These are phyloP conservation scores for Aspergillus oerlinghausenensis DNA, from an alignment of 2,329 filamentous ascomycete species.

Conservation along the genomic window DNA sequence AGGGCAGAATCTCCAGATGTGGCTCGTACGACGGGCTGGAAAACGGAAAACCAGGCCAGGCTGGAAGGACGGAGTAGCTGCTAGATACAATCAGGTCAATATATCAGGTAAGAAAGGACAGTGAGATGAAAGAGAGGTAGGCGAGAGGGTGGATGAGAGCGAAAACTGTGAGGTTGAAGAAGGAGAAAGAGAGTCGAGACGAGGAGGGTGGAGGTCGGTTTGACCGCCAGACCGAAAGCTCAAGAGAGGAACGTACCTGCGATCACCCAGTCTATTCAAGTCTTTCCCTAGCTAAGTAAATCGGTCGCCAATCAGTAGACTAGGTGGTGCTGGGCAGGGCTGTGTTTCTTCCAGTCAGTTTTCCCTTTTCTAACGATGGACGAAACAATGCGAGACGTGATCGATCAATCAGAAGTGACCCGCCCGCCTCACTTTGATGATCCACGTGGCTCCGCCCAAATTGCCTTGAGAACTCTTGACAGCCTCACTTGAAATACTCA, in stretches of 20 bases:
- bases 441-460: conserved; percentile 26
- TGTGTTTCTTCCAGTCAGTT: neutral
- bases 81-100: conserved; percentile 4
- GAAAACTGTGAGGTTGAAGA: neutral
- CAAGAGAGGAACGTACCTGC: conserved; percentile 11
- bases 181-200: neutral
- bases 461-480: neutral
- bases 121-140: conserved; percentile 4
- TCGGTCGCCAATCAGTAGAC: neutral
- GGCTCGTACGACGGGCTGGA: conserved; percentile 2
- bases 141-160: neutral
- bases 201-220: neutral
- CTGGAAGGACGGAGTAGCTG: neutral
- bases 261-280: neutral
- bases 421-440: conserved; percentile 25
- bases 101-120: conserved; percentile 5
- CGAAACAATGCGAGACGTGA: neutral
- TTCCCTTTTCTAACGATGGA: neutral
- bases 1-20: conserved; percentile 5
- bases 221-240: conserved; percentile 13
- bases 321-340: neutral
- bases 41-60: conserved; percentile 1
- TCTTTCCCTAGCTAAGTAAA: neutral
- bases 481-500: neutral
- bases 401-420: neutral